Base-by-base conservation (phyloP, 208 protist species). In the Phytomonas sp. region DNA sequence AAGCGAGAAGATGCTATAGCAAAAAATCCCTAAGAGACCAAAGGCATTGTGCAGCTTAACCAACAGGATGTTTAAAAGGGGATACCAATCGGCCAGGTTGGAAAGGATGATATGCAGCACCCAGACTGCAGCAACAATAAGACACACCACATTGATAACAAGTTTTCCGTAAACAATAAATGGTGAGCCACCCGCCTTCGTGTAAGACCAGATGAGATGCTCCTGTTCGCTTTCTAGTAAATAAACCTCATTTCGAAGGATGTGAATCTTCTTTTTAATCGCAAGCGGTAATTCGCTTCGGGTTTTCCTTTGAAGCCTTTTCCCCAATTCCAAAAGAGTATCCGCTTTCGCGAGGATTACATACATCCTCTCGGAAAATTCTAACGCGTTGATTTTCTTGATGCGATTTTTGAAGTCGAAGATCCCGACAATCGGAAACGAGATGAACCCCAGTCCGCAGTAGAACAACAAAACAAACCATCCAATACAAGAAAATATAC, bases 391-490 rank as follows among this genome's bases (percentile, higher is more conserved):
- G 36, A 95, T 84, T 4, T 74, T 69, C 73, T 89, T 82, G 61
- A 83, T 79, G 63, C 87, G 80, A 19, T 76, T 80, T 40, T 76
- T 61, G 74, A 74, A 91, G 64, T 52, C 79, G 70, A 60, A 71
- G 63, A 80, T 77, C 49, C 59, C 79, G 67, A 65, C 85, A 78
- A 76, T 90, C 66, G 97, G 97, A 56, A 97, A 89, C 29, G 95
- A 84, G 7, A 94, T 72, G 31, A 98, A 69, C 49, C 97, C 97
- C 19, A 97, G 82, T 14, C 95, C 93, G 30, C 94, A 94, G 72
- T 98, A 98, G 29, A 98, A 73, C 33, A 95, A 81, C 71, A 98
- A 95, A 52, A 93, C 69, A 52, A 98, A 74, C 89, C 91, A 97
- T 29, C 93, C 89, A 70, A 94, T 67, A 68, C 90, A 81, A 71